Evolutionary conservation across 2,329 filamentous ascomycete genomes (phyloP), one percentile per base, ranked within the genome.

Genomic region (Trichophyton verrucosum): DNA sequence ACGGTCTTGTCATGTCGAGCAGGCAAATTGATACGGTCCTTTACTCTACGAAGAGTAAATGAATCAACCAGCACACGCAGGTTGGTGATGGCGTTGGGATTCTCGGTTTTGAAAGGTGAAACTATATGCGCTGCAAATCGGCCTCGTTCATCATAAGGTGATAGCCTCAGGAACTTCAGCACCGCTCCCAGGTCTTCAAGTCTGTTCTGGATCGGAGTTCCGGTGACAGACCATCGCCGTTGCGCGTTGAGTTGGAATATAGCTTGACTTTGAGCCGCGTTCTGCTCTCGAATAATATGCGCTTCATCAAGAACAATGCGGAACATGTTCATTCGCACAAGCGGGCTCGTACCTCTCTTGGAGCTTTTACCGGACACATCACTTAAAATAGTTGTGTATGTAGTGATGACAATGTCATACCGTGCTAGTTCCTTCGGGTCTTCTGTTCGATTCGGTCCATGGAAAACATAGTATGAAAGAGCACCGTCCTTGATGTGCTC

Each of bases 141-240:
- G 59, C 78, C 77, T 60, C 84, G 82, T 57, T 92, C 86, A 63
- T 95, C 85, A 68, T 97, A 97, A 0, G 92, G 92, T 67, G 85
- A 85, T 13, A 97, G 78, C 13, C 88, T 85, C 47, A 97, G 77
- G 69, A 97, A 97, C 36, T 86, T 88, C 62, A 96, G 85, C 2
- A 97, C 78, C 1, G 92, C 88, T 13, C 89, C 88, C 22, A 97
- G 80, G 71, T 99, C 94, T 65, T 95, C 91, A 1, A 97, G 80
- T 3, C 89, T 86, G 70, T 99, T 99, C 73, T 97, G 92, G 7
- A 97, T 89, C 0, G 91, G 94, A 0, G 94, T 97, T 60, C 92
- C 94, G 0, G 94, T 97, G n/a, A 97, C 89, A 2, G 91, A 92
- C 94, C 94, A 99, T 38, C 91, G 86, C 36, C 91, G 84, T 69